Base-by-base conservation (phyloP, 2,329 filamentous ascomycete genomes). In the Aureobasidium uvarum region DNA sequence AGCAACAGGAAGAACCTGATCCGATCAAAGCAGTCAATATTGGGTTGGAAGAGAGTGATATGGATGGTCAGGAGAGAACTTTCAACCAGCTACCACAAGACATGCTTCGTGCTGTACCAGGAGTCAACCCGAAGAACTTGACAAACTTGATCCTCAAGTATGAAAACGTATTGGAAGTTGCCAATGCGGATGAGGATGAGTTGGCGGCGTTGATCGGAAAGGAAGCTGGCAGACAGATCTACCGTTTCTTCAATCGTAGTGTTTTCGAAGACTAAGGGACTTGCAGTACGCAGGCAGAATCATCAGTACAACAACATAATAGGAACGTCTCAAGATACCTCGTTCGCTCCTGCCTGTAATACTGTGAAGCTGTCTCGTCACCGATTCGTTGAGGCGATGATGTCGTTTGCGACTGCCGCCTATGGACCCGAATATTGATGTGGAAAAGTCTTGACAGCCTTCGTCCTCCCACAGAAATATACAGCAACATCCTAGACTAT, bases 61-160 rank as follows among this genome's bases (percentile, higher is more conserved):
- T 76, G 67, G 75, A 78, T 43, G 75, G 75, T n/a, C 75, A 78
- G 31, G 84, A 81, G 70, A 86, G 91, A 71, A 86, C 83, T 0
- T 96, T 96, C 73, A 96, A 92, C 71, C 85, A 89, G 67, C 87
- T 91, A 71, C 91, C 92, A 33, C 91, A 96, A 77, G 94, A 98
- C 74, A 96, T 98, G 91, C 78, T 99, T 68, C 82, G 89, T 33
- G 85, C 86, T 1, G 88, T 98, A 14, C 95, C 95, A 0, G 95
- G 95, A 0, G 85, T 98, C 16, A 94, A 86, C 39, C 87, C 88
- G 13, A 89, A 91, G 77, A 92, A 91, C 67, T 81, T 96, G 39
- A 86, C 85, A 72, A 86, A 85, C 67, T 71, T 99, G 52, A 86
- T 89, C 39, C 73, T 92, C 23, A 85, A 90, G 73, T 86, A 89